A percentile compares a stretch with the other conserved stretches of the same genome.
phyloP scores from a whole-genome alignment of 441 rosid species.

The Pelargonium australe region DNA sequence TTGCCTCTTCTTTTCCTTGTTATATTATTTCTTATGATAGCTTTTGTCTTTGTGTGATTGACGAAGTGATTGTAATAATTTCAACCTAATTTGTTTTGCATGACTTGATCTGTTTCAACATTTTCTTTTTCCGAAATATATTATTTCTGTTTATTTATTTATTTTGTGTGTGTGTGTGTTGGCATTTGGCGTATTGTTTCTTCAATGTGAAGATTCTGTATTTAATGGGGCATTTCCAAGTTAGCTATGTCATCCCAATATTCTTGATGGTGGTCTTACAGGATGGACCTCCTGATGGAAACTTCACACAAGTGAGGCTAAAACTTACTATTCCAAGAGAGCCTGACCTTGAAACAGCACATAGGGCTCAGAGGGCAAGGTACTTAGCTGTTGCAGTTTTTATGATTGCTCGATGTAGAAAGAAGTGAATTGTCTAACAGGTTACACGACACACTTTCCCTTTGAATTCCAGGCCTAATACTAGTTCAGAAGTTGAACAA shows the following conservation, averaged over 20 bases:
- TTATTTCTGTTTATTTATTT: not conserved
- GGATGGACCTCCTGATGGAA: conserved; percentile 46
- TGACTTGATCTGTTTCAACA: no score
- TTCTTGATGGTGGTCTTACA: conserved; percentile 30
- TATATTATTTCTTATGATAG: no score
- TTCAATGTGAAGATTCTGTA: no score
- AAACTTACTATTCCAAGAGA: conserved; percentile 82
- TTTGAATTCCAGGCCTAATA: conserved; percentile 58
- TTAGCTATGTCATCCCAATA: not conserved
- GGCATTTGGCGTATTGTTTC: not conserved
- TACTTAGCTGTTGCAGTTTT: conserved; percentile 24
- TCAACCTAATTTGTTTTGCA: no score
- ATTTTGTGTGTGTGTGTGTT: not conserved
- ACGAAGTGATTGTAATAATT: no score
- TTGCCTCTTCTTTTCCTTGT: no score
- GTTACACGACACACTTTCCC: conserved; percentile 12
- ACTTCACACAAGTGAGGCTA: conserved; percentile 30
- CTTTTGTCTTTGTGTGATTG: no score
- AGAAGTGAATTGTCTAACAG: not conserved
- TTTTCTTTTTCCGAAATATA: not conserved
- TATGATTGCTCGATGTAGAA: not conserved
- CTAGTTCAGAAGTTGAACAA: conserved; percentile 33
- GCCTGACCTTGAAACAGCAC: conserved; percentile 82
- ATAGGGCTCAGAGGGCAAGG: conserved; percentile 77
- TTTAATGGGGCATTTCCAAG: conserved; percentile 3